A percentile compares a stretch with the other conserved stretches of the same genome.
phyloP scores from a whole-genome alignment of 805 yeast genomes.

The Yarrowia sp. region DNA sequence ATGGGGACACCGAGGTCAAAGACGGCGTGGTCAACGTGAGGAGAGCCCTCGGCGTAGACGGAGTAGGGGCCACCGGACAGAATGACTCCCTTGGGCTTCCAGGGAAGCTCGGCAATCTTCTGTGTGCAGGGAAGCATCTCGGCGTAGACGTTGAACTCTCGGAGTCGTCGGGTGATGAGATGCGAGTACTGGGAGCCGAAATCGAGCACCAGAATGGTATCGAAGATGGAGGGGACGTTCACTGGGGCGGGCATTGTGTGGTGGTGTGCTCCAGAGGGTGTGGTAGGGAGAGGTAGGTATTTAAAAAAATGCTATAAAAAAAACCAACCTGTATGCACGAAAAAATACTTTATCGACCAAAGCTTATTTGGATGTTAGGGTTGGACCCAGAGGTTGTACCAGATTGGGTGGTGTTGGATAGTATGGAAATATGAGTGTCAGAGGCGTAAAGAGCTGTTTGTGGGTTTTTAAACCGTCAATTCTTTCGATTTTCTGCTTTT shows the following conservation, averaged over 20 bases:
- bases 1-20: constrained; percentile 91
- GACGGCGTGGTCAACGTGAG: constrained; percentile 94
- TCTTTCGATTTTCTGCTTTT: not conserved
- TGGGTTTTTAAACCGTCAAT: not conserved
- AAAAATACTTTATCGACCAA: constrained; percentile 16
- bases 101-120: constrained; percentile 83
- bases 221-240: constrained; percentile 83
- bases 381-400: not conserved
- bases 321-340: not conserved
- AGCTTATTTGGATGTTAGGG: constrained; percentile 3
- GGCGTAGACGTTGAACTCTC: constrained; percentile 97
- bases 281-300: not conserved
- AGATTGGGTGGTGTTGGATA: not conserved
- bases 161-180: constrained; percentile 90
- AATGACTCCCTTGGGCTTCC: constrained; percentile 96
- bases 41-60: constrained; percentile 91
- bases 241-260: constrained; percentile 35
- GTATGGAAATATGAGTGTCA: not conserved
- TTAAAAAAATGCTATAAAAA: constrained; percentile 10
- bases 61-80: constrained; percentile 98
- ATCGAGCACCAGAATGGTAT: constrained; percentile 95
- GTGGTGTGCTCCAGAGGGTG: constrained; percentile 6
- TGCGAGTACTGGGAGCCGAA: constrained; percentile 99
- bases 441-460: not conserved
- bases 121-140: constrained; percentile 99